Evolutionary conservation across 352 stramenopile genomes (phyloP), one percentile per base, ranked within the genome.

Genomic region (Phytophthora foliorum): DNA sequence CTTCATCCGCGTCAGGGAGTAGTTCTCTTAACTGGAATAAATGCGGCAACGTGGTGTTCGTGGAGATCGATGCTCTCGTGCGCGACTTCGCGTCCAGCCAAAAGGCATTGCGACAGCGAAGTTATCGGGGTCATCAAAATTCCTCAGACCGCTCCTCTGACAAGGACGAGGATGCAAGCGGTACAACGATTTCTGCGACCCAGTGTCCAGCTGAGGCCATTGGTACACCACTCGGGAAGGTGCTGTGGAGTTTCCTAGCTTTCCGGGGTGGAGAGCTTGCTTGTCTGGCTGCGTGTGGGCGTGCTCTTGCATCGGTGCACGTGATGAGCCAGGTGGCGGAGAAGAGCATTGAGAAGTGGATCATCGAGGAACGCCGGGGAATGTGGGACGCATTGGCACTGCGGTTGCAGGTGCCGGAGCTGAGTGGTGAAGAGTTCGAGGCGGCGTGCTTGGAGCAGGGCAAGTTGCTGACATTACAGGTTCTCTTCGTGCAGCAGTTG

Each of bases 341-440:
- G 62, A 87, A 88, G 36, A 92, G 87, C 57, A 93, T 96, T 36
- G 88, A 94, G 65, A 92, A 91, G 44, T 94, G 86, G 86, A 72
- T 94, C 14, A 93, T 96, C 44, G 86, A 93, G 57, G 86, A 93
- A 39, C 83, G 88, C 4, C 78, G 77, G 21, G 83, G 81, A 0
- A 72, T 75, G 39, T 95, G 88, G 88, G 72, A 82, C 10, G 82
- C 78, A 7, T 69, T 94, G 29, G 82, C 89, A 5, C 56, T 80
- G 39, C 67, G 78, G 1, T 57, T 96, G 0, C 84, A 86, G 44
- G 80, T 96, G 21, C 89, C 89, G 7, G 89, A 96, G 50, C 58
- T 96, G 31, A 96, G 89, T 59, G 70, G 86, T 21, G 83, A 91
- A 4, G 89, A 96, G 46, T 94, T 96, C 44, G 89, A 95, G 53